Conservation (phyloP, 2,329 filamentous ascomycete genomes). For the Sporothrix sp. region DNA sequence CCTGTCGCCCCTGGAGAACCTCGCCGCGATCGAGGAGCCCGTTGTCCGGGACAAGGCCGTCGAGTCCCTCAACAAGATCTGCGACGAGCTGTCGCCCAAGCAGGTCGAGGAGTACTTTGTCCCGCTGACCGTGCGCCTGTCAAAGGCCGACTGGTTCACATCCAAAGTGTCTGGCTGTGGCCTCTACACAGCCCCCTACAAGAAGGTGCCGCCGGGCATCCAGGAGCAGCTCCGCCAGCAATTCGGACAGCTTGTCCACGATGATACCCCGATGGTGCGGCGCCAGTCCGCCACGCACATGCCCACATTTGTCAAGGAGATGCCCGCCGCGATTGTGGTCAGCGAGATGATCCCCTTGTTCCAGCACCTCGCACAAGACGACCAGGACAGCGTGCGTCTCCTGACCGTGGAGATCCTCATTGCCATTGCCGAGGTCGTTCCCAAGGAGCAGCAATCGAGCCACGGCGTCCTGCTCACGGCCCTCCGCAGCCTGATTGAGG, state of each 20-base stretch:
- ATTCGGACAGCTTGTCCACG: conserved; percentile 86
- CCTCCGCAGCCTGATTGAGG: conserved; percentile 86
- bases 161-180: conserved; percentile 98
- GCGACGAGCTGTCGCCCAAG: conserved; percentile 76
- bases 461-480: conserved; percentile 88
- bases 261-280: conserved; percentile 98
- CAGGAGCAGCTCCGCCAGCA: conserved; percentile 89
- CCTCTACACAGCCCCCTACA: conserved; percentile 88
- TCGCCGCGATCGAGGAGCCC: conserved; percentile 96
- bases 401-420: conserved; percentile 95
- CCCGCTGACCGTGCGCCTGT: conserved; percentile 86
- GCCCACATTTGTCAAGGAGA: conserved; percentile 95
- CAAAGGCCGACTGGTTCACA: conserved; percentile 99
- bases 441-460: conserved; percentile 95
- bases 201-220: conserved; percentile 74
- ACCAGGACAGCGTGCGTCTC: conserved; percentile 94
- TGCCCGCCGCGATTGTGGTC: conserved; percentile 83
- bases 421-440: conserved; percentile 90
- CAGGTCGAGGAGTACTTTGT: conserved; percentile 98
- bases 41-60: conserved; percentile 98
- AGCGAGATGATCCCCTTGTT: conserved; percentile 99
- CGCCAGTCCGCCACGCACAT: conserved; percentile 94
- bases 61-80: conserved; percentile 99
- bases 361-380: conserved; percentile 90
- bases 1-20: conserved; percentile 91